Evolutionary conservation across 1,139 yeast species (phyloP), one percentile per base, ranked within the genome.

Genomic region (Suhomyces choctaworum): DNA sequence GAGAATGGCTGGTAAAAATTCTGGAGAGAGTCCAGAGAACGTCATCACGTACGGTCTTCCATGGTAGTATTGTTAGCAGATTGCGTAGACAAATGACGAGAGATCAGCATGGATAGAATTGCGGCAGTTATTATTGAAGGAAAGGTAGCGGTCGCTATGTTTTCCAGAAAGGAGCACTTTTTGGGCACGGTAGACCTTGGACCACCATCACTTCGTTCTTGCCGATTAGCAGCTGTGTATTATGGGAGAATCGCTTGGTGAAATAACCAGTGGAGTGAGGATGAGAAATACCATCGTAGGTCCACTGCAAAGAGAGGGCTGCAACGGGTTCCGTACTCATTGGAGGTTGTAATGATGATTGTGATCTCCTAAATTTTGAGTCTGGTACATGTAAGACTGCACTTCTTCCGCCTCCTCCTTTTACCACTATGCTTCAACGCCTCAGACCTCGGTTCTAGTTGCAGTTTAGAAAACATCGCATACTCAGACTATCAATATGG

Each of bases 41-140:
- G 78, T 78, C 17, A 80, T 71, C 4, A 75, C 68, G 48, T 77
- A 76, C 2, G 75, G 66, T 23, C 75, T 65, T 2, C 90, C 89
- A 45, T 74, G 75, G 3, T 62, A 61, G 42, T 71, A 74, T 83
- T 66, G 42, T 80, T 66, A 1, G 78, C 77, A 4, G 75, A 63
- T 73, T 78, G 28, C 56, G 52, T 31, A 79, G 54, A 33, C 82
- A 69, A 4, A 81, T 73, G 6, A 70, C 80, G 37, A 81, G 56
- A 0, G 72, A 25, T 35, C 37, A 22, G 28, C 19, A 7, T 24
- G 22, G n/a, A 12, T 26, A n/a, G 23, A 20, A 10, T 16, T 14
- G 11, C 24, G 16, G 12, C 31, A 25, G 13, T 16, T 14, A 9
- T 37, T 40, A 26, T 43, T 47, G 49, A 78, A 76, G 2, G 71